Percentiles rank a stretch among this genome's conserved stretches.
These are phyloP conservation scores for Apiospora phragmitis DNA, from an alignment of 2,329 filamentous ascomycete genomes.

Conservation along the genomic window DNA sequence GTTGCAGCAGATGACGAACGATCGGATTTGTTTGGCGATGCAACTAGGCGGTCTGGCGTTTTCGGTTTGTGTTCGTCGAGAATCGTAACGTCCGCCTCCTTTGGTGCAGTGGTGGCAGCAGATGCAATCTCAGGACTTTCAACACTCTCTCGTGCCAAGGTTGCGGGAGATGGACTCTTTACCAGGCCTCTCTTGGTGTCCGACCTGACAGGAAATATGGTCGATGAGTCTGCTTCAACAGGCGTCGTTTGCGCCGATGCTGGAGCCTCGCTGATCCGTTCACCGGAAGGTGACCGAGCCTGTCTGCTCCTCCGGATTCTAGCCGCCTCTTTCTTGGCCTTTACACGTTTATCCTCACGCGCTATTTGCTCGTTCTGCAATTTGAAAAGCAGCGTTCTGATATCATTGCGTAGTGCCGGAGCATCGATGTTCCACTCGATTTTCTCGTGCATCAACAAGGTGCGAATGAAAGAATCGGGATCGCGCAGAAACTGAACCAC, in stretches of 20 bases:
- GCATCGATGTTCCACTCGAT: slow-evolving; percentile 55
- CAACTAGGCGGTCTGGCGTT: neutral
- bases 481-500: slow-evolving; percentile 77
- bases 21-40: neutral
- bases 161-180: neutral
- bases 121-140: neutral
- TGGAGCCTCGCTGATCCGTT: neutral
- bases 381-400: slow-evolving; percentile 65
- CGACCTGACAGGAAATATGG: neutral
- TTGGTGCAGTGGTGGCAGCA: neutral
- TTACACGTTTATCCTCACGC: slow-evolving; percentile 29
- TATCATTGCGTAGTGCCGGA: slow-evolving; percentile 60
- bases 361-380: slow-evolving; percentile 61
- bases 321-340: neutral
- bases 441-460: slow-evolving; percentile 61
- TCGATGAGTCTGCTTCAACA: neutral
- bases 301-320: neutral
- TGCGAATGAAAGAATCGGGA: slow-evolving; percentile 69
- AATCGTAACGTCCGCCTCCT: neutral
- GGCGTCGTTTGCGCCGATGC: neutral
- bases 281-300: neutral
- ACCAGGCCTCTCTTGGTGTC: neutral
- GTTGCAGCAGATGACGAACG: neutral
- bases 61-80: neutral
- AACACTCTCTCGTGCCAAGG: neutral